Percentiles rank a stretch among this genome's conserved stretches.
Conservation (phyloP, 1,284 basidiomycete species). For the Lentinus polychrous region DNA sequence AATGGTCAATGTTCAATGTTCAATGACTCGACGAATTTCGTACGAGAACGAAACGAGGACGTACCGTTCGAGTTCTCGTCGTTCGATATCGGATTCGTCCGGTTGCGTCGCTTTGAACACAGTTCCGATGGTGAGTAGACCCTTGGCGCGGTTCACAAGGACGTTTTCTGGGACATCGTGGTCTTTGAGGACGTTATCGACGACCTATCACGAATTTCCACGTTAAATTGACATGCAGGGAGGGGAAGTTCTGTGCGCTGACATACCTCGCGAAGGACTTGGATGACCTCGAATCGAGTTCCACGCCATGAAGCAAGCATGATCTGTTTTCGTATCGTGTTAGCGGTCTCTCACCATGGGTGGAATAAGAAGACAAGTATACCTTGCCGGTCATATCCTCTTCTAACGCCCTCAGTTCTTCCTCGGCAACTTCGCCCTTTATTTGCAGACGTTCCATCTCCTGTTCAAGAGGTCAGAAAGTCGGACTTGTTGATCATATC, state of each 20-base stretch:
- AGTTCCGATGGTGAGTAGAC: conserved; percentile 75
- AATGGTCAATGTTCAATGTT: no score
- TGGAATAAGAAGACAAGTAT: neutral
- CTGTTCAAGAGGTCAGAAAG: conserved; percentile 33
- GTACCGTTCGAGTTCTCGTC: conserved; percentile 85
- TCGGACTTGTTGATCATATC: conserved; percentile 15
- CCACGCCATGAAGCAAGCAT: conserved; percentile 94
- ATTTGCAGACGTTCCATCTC: conserved; percentile 91
- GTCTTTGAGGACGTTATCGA: conserved; percentile 79
- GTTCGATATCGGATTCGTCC: conserved; percentile 87
- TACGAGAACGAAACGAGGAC: conserved; percentile 11
- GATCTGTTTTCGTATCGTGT: conserved; percentile 54
- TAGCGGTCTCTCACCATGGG: neutral
- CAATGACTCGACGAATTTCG: neutral
- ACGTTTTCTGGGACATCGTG: conserved; percentile 62
- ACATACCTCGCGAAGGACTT: conserved; percentile 67
- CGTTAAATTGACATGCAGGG: no score
- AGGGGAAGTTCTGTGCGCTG: neutral
- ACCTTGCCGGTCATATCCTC: conserved; percentile 93
- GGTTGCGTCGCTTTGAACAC: conserved; percentile 81
- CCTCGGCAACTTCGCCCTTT: conserved; percentile 80
- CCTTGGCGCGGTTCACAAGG: conserved; percentile 78
- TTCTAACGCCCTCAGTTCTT: conserved; percentile 82
- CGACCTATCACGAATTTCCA: conserved; percentile 46
- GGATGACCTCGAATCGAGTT: conserved; percentile 86